Base-by-base conservation (phyloP, 148 eudicot species). In the Rhododendron molle region DNA sequence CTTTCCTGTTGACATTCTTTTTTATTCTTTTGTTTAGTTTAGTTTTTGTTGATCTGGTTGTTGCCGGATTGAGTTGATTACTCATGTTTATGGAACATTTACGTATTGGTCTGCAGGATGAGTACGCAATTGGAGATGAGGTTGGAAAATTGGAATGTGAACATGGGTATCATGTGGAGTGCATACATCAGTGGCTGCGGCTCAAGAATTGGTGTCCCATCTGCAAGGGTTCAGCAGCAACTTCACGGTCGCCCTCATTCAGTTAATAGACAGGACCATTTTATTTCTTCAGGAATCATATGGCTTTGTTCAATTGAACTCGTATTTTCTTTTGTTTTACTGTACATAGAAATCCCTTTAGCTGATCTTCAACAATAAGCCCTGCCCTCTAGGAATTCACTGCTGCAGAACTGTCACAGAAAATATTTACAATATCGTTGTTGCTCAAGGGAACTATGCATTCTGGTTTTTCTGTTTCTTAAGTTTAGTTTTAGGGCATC, bases 181-280 rank as follows among this genome's bases (percentile, higher is more conserved):
- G 99, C 83, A 87, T 95, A 84, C 54, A 92, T 28, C 91, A 92
- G 86, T 97, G 99, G 99, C 67, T 97, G 88, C 89, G 89, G 85
- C 87, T 93, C 71, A 97, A 97, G 93, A 97, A 95, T 86, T 97
- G 99, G 99, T 97, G 99, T 87, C 99, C 99, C 14, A 90, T 97
- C 86, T 97, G 99, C 95, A 96, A 96, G 91, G 86, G 88, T 81
- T 91, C 95, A 3, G 97, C 90, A 23, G 88, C 85, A n/a, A 86
- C 93, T 56, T 77, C 91, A 6, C 80, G 87, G 36, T 81, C 91
- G 26, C 72, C 89, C 85, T 10, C 80, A 26, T n/a, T 65, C 30
- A n/a, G 72, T 65, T n/a, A 26, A 65, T 65, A 65, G 32, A 10
- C 32, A 9, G 30, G 14, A 46, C 7, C 34, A 83, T 36, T 78